phyloP scores from a whole-genome alignment of 352 stramenopile genomes.

The Phytophthora nicotianae region DNA sequence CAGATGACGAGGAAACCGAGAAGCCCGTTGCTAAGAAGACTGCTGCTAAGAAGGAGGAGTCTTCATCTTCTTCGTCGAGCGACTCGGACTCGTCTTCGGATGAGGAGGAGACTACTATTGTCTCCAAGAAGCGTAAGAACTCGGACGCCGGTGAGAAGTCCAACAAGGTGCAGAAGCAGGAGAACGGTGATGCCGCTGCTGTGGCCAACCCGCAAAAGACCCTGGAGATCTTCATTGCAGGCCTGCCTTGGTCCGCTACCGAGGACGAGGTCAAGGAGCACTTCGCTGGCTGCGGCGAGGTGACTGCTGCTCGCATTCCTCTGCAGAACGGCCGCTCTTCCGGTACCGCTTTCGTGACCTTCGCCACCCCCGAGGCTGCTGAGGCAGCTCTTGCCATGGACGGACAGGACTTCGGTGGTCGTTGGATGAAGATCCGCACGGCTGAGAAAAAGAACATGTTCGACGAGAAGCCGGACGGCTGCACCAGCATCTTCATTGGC shows the following conservation, averaged over 20 bases:
- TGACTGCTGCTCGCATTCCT: slow-evolving; percentile 86
- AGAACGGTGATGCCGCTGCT: slow-evolving; percentile 64
- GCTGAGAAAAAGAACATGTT: slow-evolving; percentile 85
- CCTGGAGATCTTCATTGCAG: slow-evolving; percentile 91
- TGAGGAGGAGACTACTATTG: slow-evolving; percentile 71
- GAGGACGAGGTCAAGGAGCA: slow-evolving; percentile 95
- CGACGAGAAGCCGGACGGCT: slow-evolving; percentile 94
- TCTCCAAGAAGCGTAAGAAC: slow-evolving; percentile 87
- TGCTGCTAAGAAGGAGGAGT: slow-evolving; percentile 49
- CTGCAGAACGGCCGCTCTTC: slow-evolving; percentile 90
- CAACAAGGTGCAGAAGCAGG: slow-evolving; percentile 80
- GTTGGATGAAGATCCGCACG: slow-evolving; percentile 96
- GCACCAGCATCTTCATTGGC: slow-evolving; percentile 97
- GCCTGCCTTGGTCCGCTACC: slow-evolving; percentile 94
- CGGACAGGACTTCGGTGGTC: slow-evolving; percentile 92
- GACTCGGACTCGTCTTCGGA: slow-evolving; percentile 69
- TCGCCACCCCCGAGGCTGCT: slow-evolving; percentile 71
- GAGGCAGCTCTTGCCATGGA: slow-evolving; percentile 92
- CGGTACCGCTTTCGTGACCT: slow-evolving; percentile 97
- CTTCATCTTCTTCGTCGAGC: slow-evolving; percentile 36
- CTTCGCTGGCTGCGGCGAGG: slow-evolving; percentile 93
- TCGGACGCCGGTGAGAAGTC: slow-evolving; percentile 63
- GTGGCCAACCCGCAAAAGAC: slow-evolving; percentile 52
- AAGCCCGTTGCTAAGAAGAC: slow-evolving; percentile 40
- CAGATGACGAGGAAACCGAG: slow-evolving; percentile 49